A percentile compares a stretch with the other conserved stretches of the same genome.
phyloP scores from a whole-genome alignment of 2,329 filamentous ascomycete genomes.

The Sarocladiaceae sp. region DNA sequence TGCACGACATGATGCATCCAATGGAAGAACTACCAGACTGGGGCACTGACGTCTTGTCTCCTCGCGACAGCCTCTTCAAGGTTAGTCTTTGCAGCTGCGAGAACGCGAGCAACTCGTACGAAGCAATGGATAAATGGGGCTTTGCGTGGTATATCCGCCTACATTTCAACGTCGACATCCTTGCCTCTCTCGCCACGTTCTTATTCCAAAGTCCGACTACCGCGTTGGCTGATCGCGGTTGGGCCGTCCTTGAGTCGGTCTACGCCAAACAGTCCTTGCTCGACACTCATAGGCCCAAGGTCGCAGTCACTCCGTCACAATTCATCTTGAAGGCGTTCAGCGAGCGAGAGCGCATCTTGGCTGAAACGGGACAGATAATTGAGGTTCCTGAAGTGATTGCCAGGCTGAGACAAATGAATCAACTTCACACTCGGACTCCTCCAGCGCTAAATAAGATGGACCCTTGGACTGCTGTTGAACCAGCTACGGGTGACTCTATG shows the following conservation, averaged over 20 bases:
- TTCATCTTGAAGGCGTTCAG: constrained; percentile 49
- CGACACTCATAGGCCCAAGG: constrained; percentile 40
- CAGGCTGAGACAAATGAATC: constrained; percentile 29
- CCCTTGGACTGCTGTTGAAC: not conserved
- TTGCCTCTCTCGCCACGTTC: constrained; percentile 50
- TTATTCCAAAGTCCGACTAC: constrained; percentile 45
- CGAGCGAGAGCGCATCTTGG: constrained; percentile 37
- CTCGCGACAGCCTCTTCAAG: constrained; percentile 53
- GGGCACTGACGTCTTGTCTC: constrained; percentile 42
- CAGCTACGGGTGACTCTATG: not conserved
- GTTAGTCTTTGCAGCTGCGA: constrained; percentile 44
- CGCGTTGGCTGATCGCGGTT: constrained; percentile 47
- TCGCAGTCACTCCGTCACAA: constrained; percentile 40
- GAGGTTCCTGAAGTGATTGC: constrained; percentile 41
- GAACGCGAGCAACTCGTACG: constrained; percentile 40
- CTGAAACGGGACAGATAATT: constrained; percentile 30
- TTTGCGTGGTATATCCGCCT: constrained; percentile 52
- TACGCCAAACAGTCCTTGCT: constrained; percentile 48
- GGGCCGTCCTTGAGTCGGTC: constrained; percentile 40
- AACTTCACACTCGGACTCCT: not conserved
- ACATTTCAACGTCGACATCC: constrained; percentile 52
- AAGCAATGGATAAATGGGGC: constrained; percentile 36
- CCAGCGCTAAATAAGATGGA: not conserved
- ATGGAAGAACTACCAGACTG: constrained; percentile 43
- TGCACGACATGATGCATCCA: constrained; percentile 42